Base-by-base conservation (phyloP, 495 filamentous ascomycete species). In the Podospora anserina region DNA sequence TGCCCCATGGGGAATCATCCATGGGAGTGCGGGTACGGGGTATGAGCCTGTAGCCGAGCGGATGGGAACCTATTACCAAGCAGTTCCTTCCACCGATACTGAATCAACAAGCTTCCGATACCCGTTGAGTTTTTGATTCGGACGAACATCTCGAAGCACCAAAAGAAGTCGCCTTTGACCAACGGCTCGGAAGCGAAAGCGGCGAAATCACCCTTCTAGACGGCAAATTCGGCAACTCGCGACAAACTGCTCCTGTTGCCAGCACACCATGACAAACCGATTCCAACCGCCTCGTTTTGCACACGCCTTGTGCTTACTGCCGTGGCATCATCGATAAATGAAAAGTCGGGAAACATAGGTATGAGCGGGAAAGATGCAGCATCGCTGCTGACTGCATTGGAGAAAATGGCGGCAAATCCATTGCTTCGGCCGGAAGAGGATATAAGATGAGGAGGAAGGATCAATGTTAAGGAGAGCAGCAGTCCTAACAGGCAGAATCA, bases 101-200 rank as follows among this genome's bases (percentile, higher is more conserved):
- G 23, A 49, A 16, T 32, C 13, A 16, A 49, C 5, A 49, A 49
- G 39, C 39, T 49, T 49, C 39, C 39, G 39, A 49, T 49, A 49
- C 2, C 39, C 39, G 39, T 49, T 49, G 39, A 49, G 39, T 16
- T 49, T 49, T 11, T 11, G 0, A 18, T 49, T 16, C 39, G 9
- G 39, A 49, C 9, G 39, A 49, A 49, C 39, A 16, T 49, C 39
- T 6, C 5, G 39, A 49, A 11, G 13, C 39, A 49, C 39, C 13
- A 49, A 49, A 49, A 58, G 55, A 19, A 58, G 7, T 3, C n/a
- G 55, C 19, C 55, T 58, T 58, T 26, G 55, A 58, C 39, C 39
- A 49, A 11, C 55, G 55, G 55, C 55, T 58, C 55, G 55, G 55
- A 26, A 58, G 55, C 55, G 55, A 58, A 26, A 26, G 23, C 55